Conservation (phyloP, 2,329 filamentous ascomycete genomes). For the Trichoderma cornu-damae region DNA sequence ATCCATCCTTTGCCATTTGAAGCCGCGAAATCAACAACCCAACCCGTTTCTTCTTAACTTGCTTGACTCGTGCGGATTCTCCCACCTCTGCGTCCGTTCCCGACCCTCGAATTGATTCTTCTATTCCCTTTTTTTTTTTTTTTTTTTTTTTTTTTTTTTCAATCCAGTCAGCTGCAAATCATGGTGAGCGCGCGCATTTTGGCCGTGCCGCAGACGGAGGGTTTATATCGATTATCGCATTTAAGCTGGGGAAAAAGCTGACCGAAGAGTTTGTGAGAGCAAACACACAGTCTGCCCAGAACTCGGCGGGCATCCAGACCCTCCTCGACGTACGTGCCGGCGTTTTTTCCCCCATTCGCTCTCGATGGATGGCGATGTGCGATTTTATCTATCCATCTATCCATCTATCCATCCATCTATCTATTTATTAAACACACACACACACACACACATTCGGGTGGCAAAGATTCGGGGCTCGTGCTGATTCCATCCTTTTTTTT, state of each 20-base stretch:
- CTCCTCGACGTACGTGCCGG: constrained; percentile 78
- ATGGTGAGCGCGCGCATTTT: constrained; percentile 9
- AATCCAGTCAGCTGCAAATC: background rate
- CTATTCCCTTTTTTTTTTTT: background rate
- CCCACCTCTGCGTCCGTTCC: background rate
- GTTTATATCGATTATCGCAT: too few relatives aligned
- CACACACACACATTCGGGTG: too few relatives aligned
- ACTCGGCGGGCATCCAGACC: constrained; percentile 97
- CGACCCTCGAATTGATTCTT: background rate
- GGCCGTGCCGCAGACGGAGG: too few relatives aligned
- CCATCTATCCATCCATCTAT: too few relatives aligned
- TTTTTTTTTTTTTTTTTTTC: background rate
- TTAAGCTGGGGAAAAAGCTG: too few relatives aligned
- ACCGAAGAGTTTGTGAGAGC: constrained; percentile 10
- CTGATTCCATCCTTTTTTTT: too few relatives aligned
- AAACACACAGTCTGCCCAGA: constrained; percentile 92
- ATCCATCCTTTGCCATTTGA: background rate
- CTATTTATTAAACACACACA: too few relatives aligned
- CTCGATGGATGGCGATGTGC: background rate
- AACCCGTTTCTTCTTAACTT: too few relatives aligned
- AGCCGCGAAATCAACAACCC: constrained; percentile 13
- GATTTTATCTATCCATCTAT: too few relatives aligned
- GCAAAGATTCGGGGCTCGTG: background rate
- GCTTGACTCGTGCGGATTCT: background rate
- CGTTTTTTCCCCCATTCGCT: background rate